Base-by-base conservation (phyloP, 305 asterid species). In the Striga hermonthica region DNA sequence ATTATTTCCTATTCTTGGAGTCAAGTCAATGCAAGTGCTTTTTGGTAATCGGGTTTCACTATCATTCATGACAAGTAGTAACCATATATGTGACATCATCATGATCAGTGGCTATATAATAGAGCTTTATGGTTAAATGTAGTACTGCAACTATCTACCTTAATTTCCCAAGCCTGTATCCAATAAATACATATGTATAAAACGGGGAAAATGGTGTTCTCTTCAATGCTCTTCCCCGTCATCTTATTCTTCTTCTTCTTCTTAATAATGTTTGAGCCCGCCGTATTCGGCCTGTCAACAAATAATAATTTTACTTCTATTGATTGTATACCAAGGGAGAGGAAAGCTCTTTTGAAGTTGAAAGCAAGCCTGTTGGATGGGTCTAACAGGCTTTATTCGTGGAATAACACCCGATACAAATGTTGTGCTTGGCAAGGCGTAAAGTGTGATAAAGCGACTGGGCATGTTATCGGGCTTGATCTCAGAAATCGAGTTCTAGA, bases 351-450 rank as follows among this genome's bases (percentile, higher is more conserved):
- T 12, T 8, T 40, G n/a, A 60, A 10, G 38, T 60, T 60, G 16
- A 40, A 16, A 60, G 36, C 48, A 60, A 60, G n/a, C n/a, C n/a
- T n/a, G n/a, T n/a, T n/a, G n/a, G 65, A 60, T 35, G 38, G 43
- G 2, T 52, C 61, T 11, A 9, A 22, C 1, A 53, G 31, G 31
- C 31, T 22, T 22, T 52, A 53, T 3, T 52, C 62, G 4, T 65
- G 70, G 70, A 40, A 47, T 14, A 1, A 65, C 15, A 12, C 22
- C 53, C 1, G 0, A 2, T 60, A 65, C 35, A 22, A 22, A 22
- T 65, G 61, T 6, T 65, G 60, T 11, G 16, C 39, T 28, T 65
- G 69, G 69, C 38, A 38, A 10, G 61, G 60, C 7, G 52, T 65
- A 16, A 38, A 6, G 11, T 65, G 69, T n/a, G 7, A 40, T 50